Evolutionary conservation across 1,284 basidiomycete species (phyloP), one percentile per base, ranked within the genome.

Genomic region (Trichosporon sp.): DNA sequence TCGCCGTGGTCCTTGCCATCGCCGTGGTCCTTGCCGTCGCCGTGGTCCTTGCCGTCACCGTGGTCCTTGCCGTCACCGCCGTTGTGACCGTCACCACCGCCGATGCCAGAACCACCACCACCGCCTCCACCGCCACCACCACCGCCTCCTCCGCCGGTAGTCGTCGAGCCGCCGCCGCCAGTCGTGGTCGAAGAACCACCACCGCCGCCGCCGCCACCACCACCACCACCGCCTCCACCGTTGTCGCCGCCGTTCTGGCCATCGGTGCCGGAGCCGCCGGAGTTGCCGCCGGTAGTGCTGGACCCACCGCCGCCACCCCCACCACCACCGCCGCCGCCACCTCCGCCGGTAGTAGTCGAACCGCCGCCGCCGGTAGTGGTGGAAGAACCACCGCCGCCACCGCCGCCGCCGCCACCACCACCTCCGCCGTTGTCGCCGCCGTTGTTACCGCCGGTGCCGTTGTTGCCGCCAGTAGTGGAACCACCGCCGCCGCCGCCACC

Each of bases 121-220:
- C 59, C 59, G n/a, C 59, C 59, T 16, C 59, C 59, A n/a, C 59
- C 26, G 26, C 26, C 59, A 63, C 31, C 59, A 35, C 59, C 59
- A 10, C 59, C 59, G 5, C 59, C 59, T 19, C 59, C 59, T 14
- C 32, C 59, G 54, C 19, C 26, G 26, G 54, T 59, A 31, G 54
- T 59, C 12, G 54, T 56, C 12, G 26, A 26, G 54, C 54, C 26
- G 21, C 31, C 59, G 11, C 59, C 32, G 31, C 31, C 14, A 16
- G 31, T 40, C 38, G 38, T 35, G 14, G 31, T 35, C 31, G 26
- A 26, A 11, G 59, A 35, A 37, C 59, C 59, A 37, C 59, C 59
- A n/a, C 59, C 59, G 14, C 31, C 31, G 16, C 14, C 31, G n/a
- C 31, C 59, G 7, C 59, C 59, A n/a, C 31, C 31, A 31, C 59